Base-by-base conservation (phyloP, 441 rosid genomes). In the Corymbia citriodora region DNA sequence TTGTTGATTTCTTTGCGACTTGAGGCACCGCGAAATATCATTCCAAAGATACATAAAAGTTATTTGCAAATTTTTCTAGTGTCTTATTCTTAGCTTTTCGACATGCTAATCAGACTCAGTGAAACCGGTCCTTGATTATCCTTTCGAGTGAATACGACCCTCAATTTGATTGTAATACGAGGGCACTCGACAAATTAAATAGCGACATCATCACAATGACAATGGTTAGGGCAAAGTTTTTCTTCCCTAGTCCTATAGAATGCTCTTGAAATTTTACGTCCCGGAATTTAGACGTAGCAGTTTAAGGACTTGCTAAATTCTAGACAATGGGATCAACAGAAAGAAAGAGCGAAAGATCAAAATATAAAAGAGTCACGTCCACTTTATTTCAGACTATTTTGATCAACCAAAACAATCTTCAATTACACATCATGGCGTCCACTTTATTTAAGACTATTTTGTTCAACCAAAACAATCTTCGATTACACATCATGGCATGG, bases 251-350 rank as follows among this genome's bases (percentile, higher is more conserved):
- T 6, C 7, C 29, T 57, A 57, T 2, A 1, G 29, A 10, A 57
- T 23, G 25, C 13, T 13, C 29, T 10, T 4, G 63, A 59, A 59
- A 3, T 23, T 59, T 59, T 23, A 59, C 25, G 10, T 23, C 14
- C 1, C 29, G 9, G 2, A 59, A 29, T 59, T 59, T 0, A 4
- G 63, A 59, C 29, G 18, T 9, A 23, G 29, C 3, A 1, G 1
- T 23, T 59, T 23, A 59, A 10, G 63, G 29, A 23, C 29, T 59
- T 23, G 10, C 29, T 1, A 59, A 59, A 29, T 27, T 23, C 29
- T 13, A 10, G 7, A 13, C 63, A 15, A 57, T 23, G 63, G 29
- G 23, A 59, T 59, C 29, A 59, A 59, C 4, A 29, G 63, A 2
- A 55, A 55, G 61, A 25, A 21, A 55, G 61, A 55, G 27, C 61